Conservation (phyloP, 23 red algal species). For the Gracilaria domingensis region DNA sequence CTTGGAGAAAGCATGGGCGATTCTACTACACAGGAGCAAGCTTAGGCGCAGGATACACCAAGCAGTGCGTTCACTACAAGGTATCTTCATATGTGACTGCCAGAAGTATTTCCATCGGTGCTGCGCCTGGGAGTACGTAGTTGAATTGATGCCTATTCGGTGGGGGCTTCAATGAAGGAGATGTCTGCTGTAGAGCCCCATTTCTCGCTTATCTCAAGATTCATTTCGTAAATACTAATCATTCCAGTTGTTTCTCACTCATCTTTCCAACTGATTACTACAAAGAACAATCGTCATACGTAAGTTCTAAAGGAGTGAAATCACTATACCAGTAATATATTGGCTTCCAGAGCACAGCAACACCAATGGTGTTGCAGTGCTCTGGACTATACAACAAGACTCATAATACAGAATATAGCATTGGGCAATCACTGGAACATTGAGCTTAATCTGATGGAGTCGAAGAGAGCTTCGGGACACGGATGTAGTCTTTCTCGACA, state of each 20-base stretch:
- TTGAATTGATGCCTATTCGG: neutral
- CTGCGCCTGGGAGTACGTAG: neutral
- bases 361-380: neutral
- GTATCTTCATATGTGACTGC: neutral
- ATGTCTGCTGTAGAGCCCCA: neutral
- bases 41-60: neutral
- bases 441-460: conserved; percentile 18
- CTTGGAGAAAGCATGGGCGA: neutral
- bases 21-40: neutral
- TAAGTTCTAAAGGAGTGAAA: neutral
- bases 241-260: neutral
- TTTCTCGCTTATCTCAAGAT: conserved; percentile 1
- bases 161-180: neutral
- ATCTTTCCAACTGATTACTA: neutral
- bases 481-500: conserved; percentile 59
- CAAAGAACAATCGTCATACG: neutral
- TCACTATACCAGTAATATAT: neutral
- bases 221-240: conserved; percentile 30
- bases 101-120: neutral
- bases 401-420: neutral
- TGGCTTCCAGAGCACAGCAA: neutral
- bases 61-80: neutral
- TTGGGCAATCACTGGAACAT: neutral
- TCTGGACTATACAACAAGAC: neutral
- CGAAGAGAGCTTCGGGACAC: conserved; percentile 61